These are phyloP conservation scores for Daldinia caldariorum DNA, from an alignment of 495 filamentous ascomycete species.

Conservation along the genomic window DNA sequence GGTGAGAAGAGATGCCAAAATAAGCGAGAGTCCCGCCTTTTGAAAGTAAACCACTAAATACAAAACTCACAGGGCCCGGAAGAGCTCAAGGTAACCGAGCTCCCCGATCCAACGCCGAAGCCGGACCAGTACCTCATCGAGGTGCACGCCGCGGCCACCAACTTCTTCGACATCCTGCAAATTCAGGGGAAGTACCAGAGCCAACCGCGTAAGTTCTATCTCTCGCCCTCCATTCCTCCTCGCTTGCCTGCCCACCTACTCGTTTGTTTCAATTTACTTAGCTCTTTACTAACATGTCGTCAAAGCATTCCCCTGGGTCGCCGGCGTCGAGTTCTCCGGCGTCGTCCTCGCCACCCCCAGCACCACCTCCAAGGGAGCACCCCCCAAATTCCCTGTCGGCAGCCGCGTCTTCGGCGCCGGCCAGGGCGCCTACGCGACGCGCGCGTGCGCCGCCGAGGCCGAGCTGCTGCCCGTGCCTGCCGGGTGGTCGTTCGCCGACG, in stretches of 20 bases:
- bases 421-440: constrained; percentile 88
- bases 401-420: constrained; percentile 86
- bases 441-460: constrained; percentile 71
- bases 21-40: background rate
- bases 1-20: constrained; percentile 54
- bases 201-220: constrained; percentile 57
- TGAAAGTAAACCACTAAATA: constrained; percentile 18
- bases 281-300: too few species aligned
- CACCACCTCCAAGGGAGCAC: constrained; percentile 35
- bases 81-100: constrained; percentile 76
- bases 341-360: constrained; percentile 72
- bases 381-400: constrained; percentile 70
- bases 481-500: constrained; percentile 85
- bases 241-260: too few species aligned
- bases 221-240: too few species aligned
- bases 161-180: constrained; percentile 96
- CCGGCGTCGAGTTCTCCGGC: constrained; percentile 88
- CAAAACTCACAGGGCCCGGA: constrained; percentile 67
- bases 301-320: constrained; percentile 79
- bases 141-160: constrained; percentile 87
- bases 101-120: constrained; percentile 75
- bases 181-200: constrained; percentile 82
- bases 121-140: constrained; percentile 84
- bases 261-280: too few species aligned
- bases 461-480: constrained; percentile 75